These are phyloP conservation scores for Colletotrichum neosansevieriae DNA, from an alignment of 2,329 filamentous ascomycete genomes.

Conservation along the genomic window DNA sequence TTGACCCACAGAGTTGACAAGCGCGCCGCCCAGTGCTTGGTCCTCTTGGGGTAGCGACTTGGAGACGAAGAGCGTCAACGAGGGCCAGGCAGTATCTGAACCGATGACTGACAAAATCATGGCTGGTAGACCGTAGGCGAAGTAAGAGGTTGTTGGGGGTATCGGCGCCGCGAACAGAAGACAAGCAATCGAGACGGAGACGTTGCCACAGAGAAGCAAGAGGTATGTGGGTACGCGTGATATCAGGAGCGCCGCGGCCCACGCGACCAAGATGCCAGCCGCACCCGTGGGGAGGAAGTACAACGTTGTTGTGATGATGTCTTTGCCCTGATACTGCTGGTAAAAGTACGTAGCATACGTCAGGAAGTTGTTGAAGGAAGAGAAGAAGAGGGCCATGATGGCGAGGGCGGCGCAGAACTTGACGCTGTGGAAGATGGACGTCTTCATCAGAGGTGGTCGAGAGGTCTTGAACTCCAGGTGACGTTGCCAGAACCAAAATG, in stretches of 20 bases:
- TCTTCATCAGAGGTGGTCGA: constrained; percentile 72
- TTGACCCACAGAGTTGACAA: constrained; percentile 76
- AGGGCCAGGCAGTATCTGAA: constrained; percentile 75
- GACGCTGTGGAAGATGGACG: constrained; percentile 71
- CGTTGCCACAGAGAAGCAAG: constrained; percentile 69
- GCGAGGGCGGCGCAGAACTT: constrained; percentile 73
- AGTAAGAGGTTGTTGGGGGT: constrained; percentile 70
- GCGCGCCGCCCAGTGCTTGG: constrained; percentile 75
- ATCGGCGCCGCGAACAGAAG: constrained; percentile 75
- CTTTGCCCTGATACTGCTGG: constrained; percentile 73
- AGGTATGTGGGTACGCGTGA: constrained; percentile 68
- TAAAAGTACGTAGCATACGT: constrained; percentile 78
- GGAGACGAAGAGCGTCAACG: constrained; percentile 74
- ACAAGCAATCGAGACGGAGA: constrained; percentile 65
- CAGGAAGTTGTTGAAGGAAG: constrained; percentile 75
- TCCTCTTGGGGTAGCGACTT: constrained; percentile 71
- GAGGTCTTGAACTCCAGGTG: constrained; percentile 65
- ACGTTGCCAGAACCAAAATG: constrained; percentile 72
- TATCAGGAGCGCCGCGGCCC: constrained; percentile 67
- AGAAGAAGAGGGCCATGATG: constrained; percentile 76
- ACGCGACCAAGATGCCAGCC: constrained; percentile 67
- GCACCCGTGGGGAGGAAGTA: constrained; percentile 77
- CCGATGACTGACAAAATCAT: constrained; percentile 76
- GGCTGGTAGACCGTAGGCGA: constrained; percentile 74
- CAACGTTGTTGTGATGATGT: constrained; percentile 74